Evolutionary conservation across 306 rosid genomes (phyloP).

Genomic region (Lupinus albus): DNA sequence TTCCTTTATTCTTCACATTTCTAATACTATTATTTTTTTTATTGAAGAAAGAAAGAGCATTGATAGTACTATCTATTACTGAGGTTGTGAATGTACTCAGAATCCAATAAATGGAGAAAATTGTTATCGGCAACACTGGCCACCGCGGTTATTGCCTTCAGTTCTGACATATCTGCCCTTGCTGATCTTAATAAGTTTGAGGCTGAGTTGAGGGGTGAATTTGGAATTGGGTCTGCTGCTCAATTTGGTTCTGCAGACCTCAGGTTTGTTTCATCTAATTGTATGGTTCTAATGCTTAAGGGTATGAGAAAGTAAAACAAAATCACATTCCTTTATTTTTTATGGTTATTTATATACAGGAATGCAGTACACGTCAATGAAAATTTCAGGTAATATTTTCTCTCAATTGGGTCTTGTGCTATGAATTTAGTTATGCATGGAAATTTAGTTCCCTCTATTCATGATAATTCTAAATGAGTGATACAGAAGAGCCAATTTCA

Average conservation of each 20-base stretch:
- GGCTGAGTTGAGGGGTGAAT: constrained; percentile 81
- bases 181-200: constrained; percentile 92
- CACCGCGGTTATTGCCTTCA: constrained; percentile 62
- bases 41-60: constrained; percentile 4
- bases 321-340: background rate
- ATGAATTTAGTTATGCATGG: too few species aligned
- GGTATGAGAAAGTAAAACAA: background rate
- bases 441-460: constrained; percentile 39
- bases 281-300: background rate
- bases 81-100: constrained; percentile 42
- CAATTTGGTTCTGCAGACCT: constrained; percentile 96
- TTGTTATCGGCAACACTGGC: constrained; percentile 67
- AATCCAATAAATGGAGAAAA: constrained; percentile 56
- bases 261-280: constrained; percentile 44
- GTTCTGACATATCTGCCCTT: constrained; percentile 66
- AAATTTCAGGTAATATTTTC: constrained; percentile 72
- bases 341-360: constrained; percentile 47
- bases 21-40: constrained; percentile 24
- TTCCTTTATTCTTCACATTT: constrained; percentile 4
- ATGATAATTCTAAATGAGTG: constrained; percentile 45
- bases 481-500: constrained; percentile 97
- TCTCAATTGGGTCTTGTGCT: too few species aligned
- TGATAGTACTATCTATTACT: constrained; percentile 31
- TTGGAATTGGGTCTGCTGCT: constrained; percentile 94
- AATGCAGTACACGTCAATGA: constrained; percentile 87